Evolutionary conservation across 2,329 filamentous ascomycete genomes (phyloP).

Genomic region (Diplodia mutila): DNA sequence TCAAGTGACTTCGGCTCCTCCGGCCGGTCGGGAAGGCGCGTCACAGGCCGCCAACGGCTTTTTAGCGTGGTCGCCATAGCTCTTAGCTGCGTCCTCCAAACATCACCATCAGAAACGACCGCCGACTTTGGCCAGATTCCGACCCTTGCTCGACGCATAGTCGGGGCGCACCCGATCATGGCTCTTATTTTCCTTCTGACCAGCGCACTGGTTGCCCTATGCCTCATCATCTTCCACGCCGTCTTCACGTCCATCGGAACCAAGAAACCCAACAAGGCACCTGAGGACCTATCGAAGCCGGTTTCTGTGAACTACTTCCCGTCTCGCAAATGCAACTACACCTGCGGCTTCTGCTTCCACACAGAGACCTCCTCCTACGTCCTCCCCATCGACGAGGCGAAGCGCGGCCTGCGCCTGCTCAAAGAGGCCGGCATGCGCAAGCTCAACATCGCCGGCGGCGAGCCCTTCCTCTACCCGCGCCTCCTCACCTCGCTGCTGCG

Average conservation of each 20-base stretch:
- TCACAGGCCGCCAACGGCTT: too few species aligned
- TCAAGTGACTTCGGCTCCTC: too few species aligned
- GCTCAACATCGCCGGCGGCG: conserved; percentile 60
- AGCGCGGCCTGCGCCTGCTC: conserved; percentile 52
- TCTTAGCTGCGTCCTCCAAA: too few species aligned
- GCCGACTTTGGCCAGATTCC: too few species aligned
- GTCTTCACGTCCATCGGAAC: not conserved
- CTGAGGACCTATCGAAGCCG: conserved; percentile 29
- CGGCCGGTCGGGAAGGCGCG: too few species aligned
- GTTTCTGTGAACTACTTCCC: conserved; percentile 55
- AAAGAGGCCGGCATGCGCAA: conserved; percentile 58
- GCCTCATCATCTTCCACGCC: not conserved
- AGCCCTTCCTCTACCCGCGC: conserved; percentile 57
- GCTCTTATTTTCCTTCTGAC: not conserved
- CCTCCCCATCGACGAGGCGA: conserved; percentile 46
- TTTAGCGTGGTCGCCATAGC: too few species aligned
- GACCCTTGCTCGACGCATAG: too few species aligned
- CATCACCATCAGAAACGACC: not conserved
- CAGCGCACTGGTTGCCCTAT: not conserved
- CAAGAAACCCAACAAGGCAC: not conserved
- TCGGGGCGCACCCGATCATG: not conserved
- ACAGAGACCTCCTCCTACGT: conserved; percentile 56
- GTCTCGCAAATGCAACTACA: conserved; percentile 53
- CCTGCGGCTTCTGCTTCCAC: conserved; percentile 62
- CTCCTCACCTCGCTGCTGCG: conserved; percentile 49